Base-by-base conservation (phyloP, 2,329 filamentous ascomycete species). In the Verticillium nonalfalfae region DNA sequence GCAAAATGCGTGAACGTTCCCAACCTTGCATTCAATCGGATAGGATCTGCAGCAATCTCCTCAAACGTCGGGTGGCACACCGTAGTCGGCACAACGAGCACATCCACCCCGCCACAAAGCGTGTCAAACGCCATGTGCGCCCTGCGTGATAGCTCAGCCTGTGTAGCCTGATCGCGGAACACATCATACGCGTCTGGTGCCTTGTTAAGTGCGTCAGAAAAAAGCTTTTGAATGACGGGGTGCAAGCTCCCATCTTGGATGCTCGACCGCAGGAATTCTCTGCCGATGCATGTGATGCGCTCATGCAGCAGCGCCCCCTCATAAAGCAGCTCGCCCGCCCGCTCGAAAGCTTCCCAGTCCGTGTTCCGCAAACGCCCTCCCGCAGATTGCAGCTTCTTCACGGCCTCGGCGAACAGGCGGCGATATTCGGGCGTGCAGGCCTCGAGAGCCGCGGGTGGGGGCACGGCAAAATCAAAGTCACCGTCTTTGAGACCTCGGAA, bases 401-500 rank as follows among this genome's bases (percentile, higher is more conserved):
- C 68, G 3, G 74, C 73, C 33, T 71, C 64, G 13, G 70, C 67
- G 66, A 81, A 81, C 50, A 73, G 82, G 21, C 57, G 60, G 59
- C 63, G 14, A 40, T 56, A 60, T n/a, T 50, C n/a, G 13, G 59
- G 21, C 26, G 59, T 36, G 54, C 59, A 70, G 74, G 70, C 84
- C 34, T 38, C 50, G 18, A 2, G 73, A 9, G 74, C 68, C 9
- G 73, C 68, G 9, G 71, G 65, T 4, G 81, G 78, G 18, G 81
- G 81, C 31, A 81, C 73, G n/a, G 79, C 80, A 64, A 84, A 83
- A 18, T 68, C 75, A 66, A 83, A 82, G 79, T 9, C 67, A n/a
- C 64, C 66, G 4, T 59, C 15, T 4, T 57, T 59, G 0, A 64
- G 59, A 15, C 68, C 68, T 18, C 68, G 64, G 54, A 64, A 67